A percentile compares a stretch with the other conserved stretches of the same genome.
Evolutionary conservation across 225 moss, liverwort and hornwort species (phyloP).

Genomic region (Pseudisothecium myosuroides): DNA sequence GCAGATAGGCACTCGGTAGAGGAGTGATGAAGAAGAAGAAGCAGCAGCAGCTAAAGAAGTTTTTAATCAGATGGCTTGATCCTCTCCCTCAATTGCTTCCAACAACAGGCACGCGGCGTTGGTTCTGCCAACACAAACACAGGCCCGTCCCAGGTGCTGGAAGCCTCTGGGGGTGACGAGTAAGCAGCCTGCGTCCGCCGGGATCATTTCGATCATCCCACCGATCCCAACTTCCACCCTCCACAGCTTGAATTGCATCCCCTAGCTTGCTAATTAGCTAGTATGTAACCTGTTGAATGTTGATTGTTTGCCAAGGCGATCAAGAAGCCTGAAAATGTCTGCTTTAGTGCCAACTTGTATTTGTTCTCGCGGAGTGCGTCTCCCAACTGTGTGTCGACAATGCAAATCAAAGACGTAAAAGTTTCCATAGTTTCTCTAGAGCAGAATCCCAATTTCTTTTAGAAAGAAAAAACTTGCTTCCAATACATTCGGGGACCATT

Average conservation of each 20-base stretch:
- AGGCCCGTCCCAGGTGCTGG: constrained; percentile 22
- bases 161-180: constrained; percentile 48
- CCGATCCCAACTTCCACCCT: background rate
- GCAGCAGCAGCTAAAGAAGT: background rate
- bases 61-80: constrained; percentile 19
- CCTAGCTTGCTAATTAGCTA: too few relatives aligned
- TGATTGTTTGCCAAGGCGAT: background rate
- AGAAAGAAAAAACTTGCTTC: background rate
- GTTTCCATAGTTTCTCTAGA: background rate
- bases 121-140: background rate
- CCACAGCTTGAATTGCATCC: background rate
- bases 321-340: background rate
- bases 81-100: constrained; percentile 71
- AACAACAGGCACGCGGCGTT: constrained; percentile 24
- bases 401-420: background rate
- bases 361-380: background rate
- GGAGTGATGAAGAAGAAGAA: background rate
- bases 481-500: background rate
- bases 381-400: too few relatives aligned
- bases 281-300: background rate
- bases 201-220: background rate
- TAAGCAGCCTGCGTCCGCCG: constrained; percentile 7
- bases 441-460: background rate
- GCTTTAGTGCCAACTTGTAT: background rate
- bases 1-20: background rate